Evolutionary conservation across 2,329 filamentous ascomycete genomes (phyloP), one percentile per base, ranked within the genome.

Genomic region (Torrubiella hemipterigena): DNA sequence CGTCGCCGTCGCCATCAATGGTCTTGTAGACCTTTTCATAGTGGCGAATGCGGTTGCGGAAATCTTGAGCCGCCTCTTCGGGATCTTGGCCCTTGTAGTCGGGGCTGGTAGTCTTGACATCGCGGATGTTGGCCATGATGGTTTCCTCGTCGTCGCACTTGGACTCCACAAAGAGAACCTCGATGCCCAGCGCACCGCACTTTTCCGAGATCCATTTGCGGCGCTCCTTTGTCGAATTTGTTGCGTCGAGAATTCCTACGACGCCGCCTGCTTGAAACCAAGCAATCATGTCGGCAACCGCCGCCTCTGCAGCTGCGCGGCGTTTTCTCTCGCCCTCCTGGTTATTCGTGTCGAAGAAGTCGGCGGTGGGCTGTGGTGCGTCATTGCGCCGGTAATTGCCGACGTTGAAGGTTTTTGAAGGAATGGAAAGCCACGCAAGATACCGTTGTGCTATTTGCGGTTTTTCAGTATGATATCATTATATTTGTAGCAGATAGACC

Each of bases 1-100:
- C 89, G 41, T 93, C 81, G 25, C 61, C 64, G 39, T 75, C 69
- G 43, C 81, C 81, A 44, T 93, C 84, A 47, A 98, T 84, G 2
- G 85, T 89, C 60, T 93, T 76, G 58, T 98, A 98, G 17, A 93
- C 82, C 58, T 91, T 91, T 57, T 98, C 91, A 58, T 98, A 98
- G 58, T 95, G 94, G 48, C 81, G 77, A 50, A 98, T 98, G 39
- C 91, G 80, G 49, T 93, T 81, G 39, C 85, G 78, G 61, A 98
- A 98, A 55, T 98, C 91, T 35, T 77, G 70, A 9, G 87, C 91
- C 4, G 91, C 91, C 37, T 74, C 67, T 54, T 98, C 91, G 2
- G 91, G 91, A 51, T 98, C 91, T 55, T 94, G 86, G 33, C 87
- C 91, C 36, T 77, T 66, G 54, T 98, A 98, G 58, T 98, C 91